Percentiles rank a stretch among this genome's conserved stretches.
phyloP scores from a whole-genome alignment of 2,329 filamentous ascomycete species.

The Davidsoniella virescens region DNA sequence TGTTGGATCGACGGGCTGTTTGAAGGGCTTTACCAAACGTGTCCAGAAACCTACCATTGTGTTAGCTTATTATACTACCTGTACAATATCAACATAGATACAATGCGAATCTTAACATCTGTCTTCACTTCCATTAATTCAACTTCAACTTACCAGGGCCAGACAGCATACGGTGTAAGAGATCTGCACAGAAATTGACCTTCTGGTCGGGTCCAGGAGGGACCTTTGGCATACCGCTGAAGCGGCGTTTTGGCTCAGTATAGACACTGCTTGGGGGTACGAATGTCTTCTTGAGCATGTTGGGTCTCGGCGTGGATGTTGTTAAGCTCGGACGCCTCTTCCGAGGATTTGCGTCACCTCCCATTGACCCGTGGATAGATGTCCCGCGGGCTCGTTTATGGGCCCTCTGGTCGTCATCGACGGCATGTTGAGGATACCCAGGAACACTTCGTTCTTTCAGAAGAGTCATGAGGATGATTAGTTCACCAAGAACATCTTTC shows the following conservation, averaged over 20 bases:
- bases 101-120: no score
- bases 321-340: conserved; percentile 19
- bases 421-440: not conserved
- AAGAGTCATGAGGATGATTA: conserved; percentile 46
- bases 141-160: conserved; percentile 34
- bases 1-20: conserved; percentile 39
- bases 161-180: conserved; percentile 43
- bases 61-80: conserved; percentile 1
- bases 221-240: conserved; percentile 7
- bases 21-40: conserved; percentile 45
- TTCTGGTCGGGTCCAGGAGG: conserved; percentile 20
- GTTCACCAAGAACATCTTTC: conserved; percentile 44
- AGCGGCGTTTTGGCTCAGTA: conserved; percentile 17
- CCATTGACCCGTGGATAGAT: conserved; percentile 4
- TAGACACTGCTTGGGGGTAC: conserved; percentile 15
- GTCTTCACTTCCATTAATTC: not conserved
- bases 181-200: conserved; percentile 40
- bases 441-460: conserved; percentile 22
- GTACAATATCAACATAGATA: not conserved
- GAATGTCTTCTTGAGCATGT: conserved; percentile 12
- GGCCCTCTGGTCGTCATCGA: conserved; percentile 6
- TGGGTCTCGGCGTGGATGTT: conserved; percentile 19
- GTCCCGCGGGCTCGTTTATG: conserved; percentile 9
- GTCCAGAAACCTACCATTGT: conserved; percentile 43
- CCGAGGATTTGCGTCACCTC: conserved; percentile 16